phyloP scores from a whole-genome alignment of 2,329 filamentous ascomycete genomes.

The Bertia moriformis region DNA sequence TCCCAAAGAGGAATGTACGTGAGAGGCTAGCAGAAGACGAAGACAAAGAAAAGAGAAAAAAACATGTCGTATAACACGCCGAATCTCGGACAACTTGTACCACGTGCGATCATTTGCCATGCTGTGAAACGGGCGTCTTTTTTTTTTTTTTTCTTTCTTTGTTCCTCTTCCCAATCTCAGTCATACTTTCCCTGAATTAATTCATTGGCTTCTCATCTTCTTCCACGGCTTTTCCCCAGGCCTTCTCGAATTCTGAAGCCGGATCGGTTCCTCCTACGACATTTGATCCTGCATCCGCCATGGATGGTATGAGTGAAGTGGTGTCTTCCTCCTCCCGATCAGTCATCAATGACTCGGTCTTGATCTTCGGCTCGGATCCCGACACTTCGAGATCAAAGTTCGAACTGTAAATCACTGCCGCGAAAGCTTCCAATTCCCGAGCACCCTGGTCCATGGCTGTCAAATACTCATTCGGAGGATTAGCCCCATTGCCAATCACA shows the following conservation, averaged over 20 bases:
- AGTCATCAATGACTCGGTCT: constrained; percentile 18
- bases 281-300: neutral
- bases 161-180: no score
- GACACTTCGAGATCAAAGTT: constrained; percentile 61
- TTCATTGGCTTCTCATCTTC: constrained; percentile 6
- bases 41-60: no score
- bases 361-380: constrained; percentile 25
- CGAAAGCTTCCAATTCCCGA: constrained; percentile 66
- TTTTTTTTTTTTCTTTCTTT: no score
- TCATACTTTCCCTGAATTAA: no score
- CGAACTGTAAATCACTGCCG: constrained; percentile 74
- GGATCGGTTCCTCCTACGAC: constrained; percentile 16
- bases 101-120: no score
- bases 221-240: constrained; percentile 52
- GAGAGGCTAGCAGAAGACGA: no score
- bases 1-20: no score
- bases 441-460: constrained; percentile 59
- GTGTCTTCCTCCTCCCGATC: constrained; percentile 7
- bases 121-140: no score
- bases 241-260: constrained; percentile 48
- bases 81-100: no score
- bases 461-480: constrained; percentile 53
- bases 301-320: neutral
- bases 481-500: constrained; percentile 59
- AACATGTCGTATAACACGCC: no score